Conservation (phyloP, 371 early-diverging fungal genomes). For the Actinomucor elegans region DNA sequence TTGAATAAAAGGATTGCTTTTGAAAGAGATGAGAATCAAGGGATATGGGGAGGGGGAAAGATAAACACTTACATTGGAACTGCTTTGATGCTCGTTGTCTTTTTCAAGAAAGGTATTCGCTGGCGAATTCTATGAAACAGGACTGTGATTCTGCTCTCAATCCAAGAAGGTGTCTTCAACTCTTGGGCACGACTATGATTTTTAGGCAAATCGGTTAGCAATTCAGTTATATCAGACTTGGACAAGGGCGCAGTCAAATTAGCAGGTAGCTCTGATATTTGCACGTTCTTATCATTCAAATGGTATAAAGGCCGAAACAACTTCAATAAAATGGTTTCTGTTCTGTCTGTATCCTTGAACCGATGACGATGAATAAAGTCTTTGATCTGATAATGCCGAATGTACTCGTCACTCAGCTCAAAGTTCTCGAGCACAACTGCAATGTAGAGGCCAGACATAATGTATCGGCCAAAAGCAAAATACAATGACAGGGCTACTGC, state of each 20-base stretch:
- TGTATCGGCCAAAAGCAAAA: slow-evolving; percentile 59
- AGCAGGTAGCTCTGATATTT: slow-evolving; percentile 43
- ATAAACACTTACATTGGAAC: slow-evolving; percentile 21
- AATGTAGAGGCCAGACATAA: slow-evolving; percentile 65
- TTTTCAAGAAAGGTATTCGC: slow-evolving; percentile 10
- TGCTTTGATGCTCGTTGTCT: slow-evolving; percentile 8
- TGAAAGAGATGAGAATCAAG: background rate
- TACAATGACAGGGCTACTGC: slow-evolving; percentile 48
- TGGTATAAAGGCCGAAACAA: slow-evolving; percentile 33
- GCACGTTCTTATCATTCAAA: slow-evolving; percentile 35
- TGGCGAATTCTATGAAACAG: slow-evolving; percentile 6
- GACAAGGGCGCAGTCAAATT: slow-evolving; percentile 45
- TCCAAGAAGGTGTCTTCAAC: slow-evolving; percentile 3
- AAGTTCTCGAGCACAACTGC: slow-evolving; percentile 68
- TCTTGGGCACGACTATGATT: background rate
- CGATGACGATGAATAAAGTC: slow-evolving; percentile 52
- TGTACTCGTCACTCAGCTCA: slow-evolving; percentile 60
- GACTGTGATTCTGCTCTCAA: slow-evolving; percentile 10
- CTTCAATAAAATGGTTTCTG: slow-evolving; percentile 34
- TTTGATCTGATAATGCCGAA: slow-evolving; percentile 57
- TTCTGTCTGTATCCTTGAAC: slow-evolving; percentile 30
- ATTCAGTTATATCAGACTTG: slow-evolving; percentile 28
- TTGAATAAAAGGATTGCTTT: slow-evolving; percentile 15
- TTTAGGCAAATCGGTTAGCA: slow-evolving; percentile 19
- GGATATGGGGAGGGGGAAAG: background rate